Evolutionary conservation across 306 rosid genomes (phyloP).

Genomic region (Dryas octopetala): DNA sequence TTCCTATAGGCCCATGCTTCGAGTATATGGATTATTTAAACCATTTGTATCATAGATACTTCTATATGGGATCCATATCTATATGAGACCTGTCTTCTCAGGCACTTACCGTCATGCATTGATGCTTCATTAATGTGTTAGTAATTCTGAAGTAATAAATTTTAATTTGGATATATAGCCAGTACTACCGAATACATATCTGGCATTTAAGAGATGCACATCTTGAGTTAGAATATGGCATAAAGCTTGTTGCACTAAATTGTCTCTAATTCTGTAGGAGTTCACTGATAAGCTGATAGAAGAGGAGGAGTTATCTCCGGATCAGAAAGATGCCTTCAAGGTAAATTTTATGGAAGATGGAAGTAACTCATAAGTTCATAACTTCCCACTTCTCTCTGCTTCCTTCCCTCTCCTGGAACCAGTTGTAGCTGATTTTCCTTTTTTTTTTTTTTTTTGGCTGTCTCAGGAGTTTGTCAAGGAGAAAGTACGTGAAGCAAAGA

Average conservation of each 20-base stretch:
- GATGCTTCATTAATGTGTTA: background rate
- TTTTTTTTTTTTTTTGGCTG: background rate
- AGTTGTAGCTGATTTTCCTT: background rate
- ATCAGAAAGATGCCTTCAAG: constrained; percentile 74
- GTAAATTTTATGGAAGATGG: constrained; percentile 32
- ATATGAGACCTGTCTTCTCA: background rate
- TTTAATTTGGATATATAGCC: background rate
- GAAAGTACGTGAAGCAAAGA: constrained; percentile 79
- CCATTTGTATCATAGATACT: background rate
- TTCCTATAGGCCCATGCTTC: background rate
- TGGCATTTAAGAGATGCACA: background rate
- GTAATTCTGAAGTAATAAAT: too few relatives aligned
- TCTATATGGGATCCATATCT: background rate
- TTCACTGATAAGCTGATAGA: constrained; percentile 68
- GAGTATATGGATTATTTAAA: background rate
- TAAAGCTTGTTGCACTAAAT: background rate
- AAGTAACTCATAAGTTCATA: background rate
- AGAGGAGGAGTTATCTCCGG: constrained; percentile 62
- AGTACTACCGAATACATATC: background rate
- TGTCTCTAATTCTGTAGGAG: constrained; percentile 53
- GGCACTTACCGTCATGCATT: background rate
- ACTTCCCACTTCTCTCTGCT: background rate
- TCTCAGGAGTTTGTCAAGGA: constrained; percentile 75
- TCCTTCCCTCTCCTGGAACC: background rate
- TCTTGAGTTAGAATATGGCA: background rate